Base-by-base conservation (phyloP, 805 yeast species). In the Grigorovia humatica region DNA sequence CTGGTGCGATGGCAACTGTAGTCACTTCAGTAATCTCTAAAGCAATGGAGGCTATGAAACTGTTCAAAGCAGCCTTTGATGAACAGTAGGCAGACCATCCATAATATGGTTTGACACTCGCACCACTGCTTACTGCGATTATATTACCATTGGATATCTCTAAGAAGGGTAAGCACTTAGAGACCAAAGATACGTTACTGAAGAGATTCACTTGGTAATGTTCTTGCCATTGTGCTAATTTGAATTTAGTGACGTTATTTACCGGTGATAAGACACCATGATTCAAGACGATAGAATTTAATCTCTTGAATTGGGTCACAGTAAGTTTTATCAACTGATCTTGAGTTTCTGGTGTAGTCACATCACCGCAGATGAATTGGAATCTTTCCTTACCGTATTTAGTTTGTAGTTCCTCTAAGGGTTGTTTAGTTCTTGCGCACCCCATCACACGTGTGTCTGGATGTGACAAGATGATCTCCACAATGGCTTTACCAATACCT, bases 21-120 rank as follows among this genome's bases (percentile, higher is more conserved):
- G 48, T 55, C 9, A 62, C 58, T 0, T 70, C 70, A 63, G 85
- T 5, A 15, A 48, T 89, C 60, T 89, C 96, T 6, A 70, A 72
- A 0, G 87, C 83, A 15, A 91, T 65, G 13, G 86, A 79, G 47
- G 70, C 62, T 7, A 87, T 81, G 49, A 88, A 76, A 59, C 83
- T 89, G 66, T 91, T 89, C 48, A 91, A 64, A 0, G 97, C 96
- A 0, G 97, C 96, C 66, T 91, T 91, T 7, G 96, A 82, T 4
- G 90, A 72, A 1, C 96, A 96, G 61, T 91, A 91, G 5, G 96
- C 95, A 17, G 85, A 84, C 97, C 97, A 91, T 59, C 72, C 71
- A 46, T 54, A 52, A 46, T 59, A 59, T 19, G 59, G 54, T 50
- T 74, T 77, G 1, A 76, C 74, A 18, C 95, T 77, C 0, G 98